phyloP scores from a whole-genome alignment of 2,329 filamentous ascomycete genomes.

The Fonsecaea monophora region DNA sequence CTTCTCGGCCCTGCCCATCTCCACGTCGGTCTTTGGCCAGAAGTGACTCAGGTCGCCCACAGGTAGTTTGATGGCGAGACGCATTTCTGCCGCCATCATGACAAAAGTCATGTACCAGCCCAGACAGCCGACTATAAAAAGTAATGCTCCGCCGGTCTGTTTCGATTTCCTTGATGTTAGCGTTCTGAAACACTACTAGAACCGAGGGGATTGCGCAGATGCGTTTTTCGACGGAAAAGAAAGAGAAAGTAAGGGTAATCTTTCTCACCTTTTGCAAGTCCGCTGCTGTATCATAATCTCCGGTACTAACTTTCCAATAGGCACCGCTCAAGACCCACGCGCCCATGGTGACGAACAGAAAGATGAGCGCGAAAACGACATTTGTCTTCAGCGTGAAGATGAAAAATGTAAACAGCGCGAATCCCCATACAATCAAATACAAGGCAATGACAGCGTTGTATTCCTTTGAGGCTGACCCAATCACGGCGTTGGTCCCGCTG shows the following conservation, averaged over 20 bases:
- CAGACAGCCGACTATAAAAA: constrained; percentile 36
- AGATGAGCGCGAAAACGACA: constrained; percentile 36
- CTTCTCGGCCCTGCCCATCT: constrained; percentile 35
- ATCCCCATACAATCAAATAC: constrained; percentile 39
- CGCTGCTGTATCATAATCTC: constrained; percentile 32
- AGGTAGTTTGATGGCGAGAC: constrained; percentile 35
- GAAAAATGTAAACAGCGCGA: constrained; percentile 39
- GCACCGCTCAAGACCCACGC: constrained; percentile 37
- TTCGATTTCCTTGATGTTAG: not conserved
- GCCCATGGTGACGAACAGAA: constrained; percentile 35
- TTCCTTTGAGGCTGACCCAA: constrained; percentile 30
- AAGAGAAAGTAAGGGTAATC: not conserved
- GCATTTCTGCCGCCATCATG: constrained; percentile 40
- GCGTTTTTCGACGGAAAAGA: not conserved
- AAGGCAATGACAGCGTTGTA: constrained; percentile 39
- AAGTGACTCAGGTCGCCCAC: constrained; percentile 39
- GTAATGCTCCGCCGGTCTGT: constrained; percentile 36
- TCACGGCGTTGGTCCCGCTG: constrained; percentile 31
- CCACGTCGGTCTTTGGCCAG: constrained; percentile 37
- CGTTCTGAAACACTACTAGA: not conserved
- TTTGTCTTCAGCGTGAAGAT: constrained; percentile 40
- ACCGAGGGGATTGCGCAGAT: not conserved
- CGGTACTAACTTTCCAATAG: constrained; percentile 39
- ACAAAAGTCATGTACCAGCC: constrained; percentile 40
- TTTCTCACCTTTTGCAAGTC: constrained; percentile 36